Evolutionary conservation across 2,329 filamentous ascomycete species (phyloP).

Genomic region (Akanthomyces uredinophilus): DNA sequence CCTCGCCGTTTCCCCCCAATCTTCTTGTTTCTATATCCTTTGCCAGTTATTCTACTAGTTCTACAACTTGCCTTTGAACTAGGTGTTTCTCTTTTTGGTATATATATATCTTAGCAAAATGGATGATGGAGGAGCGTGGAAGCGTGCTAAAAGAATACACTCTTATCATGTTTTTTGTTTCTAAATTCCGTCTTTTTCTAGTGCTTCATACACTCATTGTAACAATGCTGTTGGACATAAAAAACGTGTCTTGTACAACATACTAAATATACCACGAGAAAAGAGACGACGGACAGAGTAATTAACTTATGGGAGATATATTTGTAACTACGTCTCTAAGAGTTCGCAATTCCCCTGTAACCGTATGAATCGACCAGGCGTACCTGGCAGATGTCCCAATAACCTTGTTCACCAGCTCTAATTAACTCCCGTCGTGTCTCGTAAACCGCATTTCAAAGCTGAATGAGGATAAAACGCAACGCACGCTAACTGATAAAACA

Average conservation of each 20-base stretch:
- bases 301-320: neutral
- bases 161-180: neutral
- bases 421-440: slow-evolving; percentile 2
- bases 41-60: neutral
- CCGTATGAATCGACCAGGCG: neutral
- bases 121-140: neutral
- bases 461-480: slow-evolving; percentile 5
- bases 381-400: neutral
- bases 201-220: too few species aligned
- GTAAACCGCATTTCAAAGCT: slow-evolving; percentile 2
- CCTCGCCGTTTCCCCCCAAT: neutral
- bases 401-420: neutral
- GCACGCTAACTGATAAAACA: slow-evolving; percentile 3
- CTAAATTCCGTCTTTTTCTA: too few species aligned
- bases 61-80: neutral
- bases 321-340: neutral
- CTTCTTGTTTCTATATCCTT: neutral
- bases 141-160: neutral
- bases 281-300: neutral
- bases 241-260: too few species aligned
- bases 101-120: slow-evolving; percentile 1
- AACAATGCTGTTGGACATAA: too few species aligned
- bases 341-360: neutral
- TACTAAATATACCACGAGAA: too few species aligned
- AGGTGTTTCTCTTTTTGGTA: neutral